Base-by-base conservation (phyloP, 495 filamentous ascomycete genomes). In the Glarea lozoyensis region DNA sequence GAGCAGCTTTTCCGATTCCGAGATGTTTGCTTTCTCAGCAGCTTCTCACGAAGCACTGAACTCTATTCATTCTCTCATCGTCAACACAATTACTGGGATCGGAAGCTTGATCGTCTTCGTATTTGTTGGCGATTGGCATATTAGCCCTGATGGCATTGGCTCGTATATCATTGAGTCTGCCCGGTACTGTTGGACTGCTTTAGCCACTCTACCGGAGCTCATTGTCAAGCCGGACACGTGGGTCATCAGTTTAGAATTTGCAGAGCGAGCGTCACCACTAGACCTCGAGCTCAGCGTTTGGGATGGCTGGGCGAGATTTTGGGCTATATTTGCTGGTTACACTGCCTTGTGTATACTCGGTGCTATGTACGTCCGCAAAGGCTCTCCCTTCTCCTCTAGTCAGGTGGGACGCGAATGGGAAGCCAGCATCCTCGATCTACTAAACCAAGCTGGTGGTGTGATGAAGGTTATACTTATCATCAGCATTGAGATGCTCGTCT, bases 401-500 rank as follows among this genome's bases (percentile, higher is more conserved):
- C 76, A 77, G 42, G 71, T 77, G 18, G 79, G 75, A 2, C 82
- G 84, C 37, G 77, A 81, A 47, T 75, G 84, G 47, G 87, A 94
- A 52, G 81, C 79, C 4, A 63, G 83, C 4, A 63, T 93, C 42
- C 81, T 86, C n/a, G 90, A 96, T 47, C 65, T 80, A 0, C 71
- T 99, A 16, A 75, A 86, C 30, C 92, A 99, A 65, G 92, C 92
- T 27, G 92, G 92, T 30, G 92, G 92, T 2, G 88, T 99, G 10
- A 78, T 94, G 73, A 99, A 99, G 59, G 92, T 99, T 12, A 92
- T 99, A 30, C 69, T 97, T 18, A 99, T 99, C 50, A 99, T 99
- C 46, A 87, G 88, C 44, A 96, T 97, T 58, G 92, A 99, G 66
- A 99, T 99, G 92, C 84, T 99, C 29, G 75, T 86, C 13, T 99